phyloP scores from a whole-genome alignment of 139 green algal genomes.

The Zygnema circumcarinatum region DNA sequence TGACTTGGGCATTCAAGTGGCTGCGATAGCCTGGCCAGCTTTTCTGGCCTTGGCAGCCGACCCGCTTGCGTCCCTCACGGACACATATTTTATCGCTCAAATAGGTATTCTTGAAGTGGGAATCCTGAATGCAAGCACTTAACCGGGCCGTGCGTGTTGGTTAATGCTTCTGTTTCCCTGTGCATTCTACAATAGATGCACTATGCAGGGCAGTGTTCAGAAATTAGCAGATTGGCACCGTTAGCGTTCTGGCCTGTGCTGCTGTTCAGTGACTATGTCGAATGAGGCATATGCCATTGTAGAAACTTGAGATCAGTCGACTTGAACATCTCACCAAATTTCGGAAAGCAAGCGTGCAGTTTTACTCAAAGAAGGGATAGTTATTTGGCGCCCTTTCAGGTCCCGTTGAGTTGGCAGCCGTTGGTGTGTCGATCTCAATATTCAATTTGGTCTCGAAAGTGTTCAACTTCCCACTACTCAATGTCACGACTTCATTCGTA shows the following conservation, averaged over 20 bases:
- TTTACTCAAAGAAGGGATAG: too few relatives aligned
- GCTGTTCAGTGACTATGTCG: too few relatives aligned
- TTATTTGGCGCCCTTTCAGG: slow-evolving; percentile 34
- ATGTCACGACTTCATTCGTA: slow-evolving; percentile 62
- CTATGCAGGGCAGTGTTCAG: too few relatives aligned
- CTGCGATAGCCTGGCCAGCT: slow-evolving; percentile 47
- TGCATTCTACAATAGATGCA: background rate
- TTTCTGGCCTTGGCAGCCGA: slow-evolving; percentile 61
- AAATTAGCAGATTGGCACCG: too few relatives aligned
- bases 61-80: slow-evolving; percentile 57
- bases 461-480: slow-evolving; percentile 64
- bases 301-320: too few relatives aligned
- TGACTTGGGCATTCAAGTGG: slow-evolving; percentile 44
- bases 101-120: slow-evolving; percentile 53
- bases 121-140: background rate
- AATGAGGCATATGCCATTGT: too few relatives aligned
- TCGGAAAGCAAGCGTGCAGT: too few relatives aligned
- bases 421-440: slow-evolving; percentile 55
- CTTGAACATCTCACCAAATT: too few relatives aligned
- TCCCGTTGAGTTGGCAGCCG: slow-evolving; percentile 49
- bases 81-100: slow-evolving; percentile 58
- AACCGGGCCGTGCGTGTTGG: too few relatives aligned
- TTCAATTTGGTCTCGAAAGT: slow-evolving; percentile 63
- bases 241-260: too few relatives aligned
- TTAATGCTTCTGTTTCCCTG: background rate